Evolutionary conservation across 2,329 filamentous ascomycete genomes (phyloP).

Genomic region (Beauveria sp.): DNA sequence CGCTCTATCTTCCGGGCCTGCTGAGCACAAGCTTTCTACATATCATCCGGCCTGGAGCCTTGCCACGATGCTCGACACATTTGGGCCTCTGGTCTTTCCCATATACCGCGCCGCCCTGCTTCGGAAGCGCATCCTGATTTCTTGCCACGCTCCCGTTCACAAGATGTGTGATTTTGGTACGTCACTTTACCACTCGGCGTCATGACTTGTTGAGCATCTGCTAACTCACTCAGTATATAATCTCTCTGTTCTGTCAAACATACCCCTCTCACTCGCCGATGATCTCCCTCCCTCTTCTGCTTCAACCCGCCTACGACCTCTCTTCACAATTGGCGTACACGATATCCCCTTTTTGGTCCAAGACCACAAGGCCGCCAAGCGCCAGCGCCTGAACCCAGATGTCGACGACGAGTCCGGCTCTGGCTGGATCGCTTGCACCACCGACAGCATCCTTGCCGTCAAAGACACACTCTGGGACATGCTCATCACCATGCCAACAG

Average conservation of each 20-base stretch:
- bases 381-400: constrained; percentile 27
- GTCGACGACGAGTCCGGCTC: constrained; percentile 41
- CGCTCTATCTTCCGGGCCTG: constrained; percentile 43
- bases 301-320: constrained; percentile 61
- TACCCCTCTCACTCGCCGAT: constrained; percentile 66
- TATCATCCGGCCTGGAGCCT: constrained; percentile 86
- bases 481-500: constrained; percentile 70
- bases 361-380: constrained; percentile 43
- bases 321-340: constrained; percentile 92
- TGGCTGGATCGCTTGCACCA: constrained; percentile 92
- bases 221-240: constrained; percentile 65
- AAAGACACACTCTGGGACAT: constrained; percentile 87
- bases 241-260: constrained; percentile 84
- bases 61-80: constrained; percentile 66
- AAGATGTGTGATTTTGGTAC: constrained; percentile 82
- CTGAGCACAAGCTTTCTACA: constrained; percentile 60
- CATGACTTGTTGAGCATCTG: constrained; percentile 16
- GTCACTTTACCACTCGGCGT: constrained; percentile 13
- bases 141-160: constrained; percentile 79
- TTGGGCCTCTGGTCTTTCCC: constrained; percentile 88
- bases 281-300: constrained; percentile 56
- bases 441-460: constrained; percentile 82
- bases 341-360: constrained; percentile 75
- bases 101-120: constrained; percentile 80
- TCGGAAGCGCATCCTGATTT: constrained; percentile 80